phyloP scores from a whole-genome alignment of 164 flowering plant species.

The Warburgia ugandensis region DNA sequence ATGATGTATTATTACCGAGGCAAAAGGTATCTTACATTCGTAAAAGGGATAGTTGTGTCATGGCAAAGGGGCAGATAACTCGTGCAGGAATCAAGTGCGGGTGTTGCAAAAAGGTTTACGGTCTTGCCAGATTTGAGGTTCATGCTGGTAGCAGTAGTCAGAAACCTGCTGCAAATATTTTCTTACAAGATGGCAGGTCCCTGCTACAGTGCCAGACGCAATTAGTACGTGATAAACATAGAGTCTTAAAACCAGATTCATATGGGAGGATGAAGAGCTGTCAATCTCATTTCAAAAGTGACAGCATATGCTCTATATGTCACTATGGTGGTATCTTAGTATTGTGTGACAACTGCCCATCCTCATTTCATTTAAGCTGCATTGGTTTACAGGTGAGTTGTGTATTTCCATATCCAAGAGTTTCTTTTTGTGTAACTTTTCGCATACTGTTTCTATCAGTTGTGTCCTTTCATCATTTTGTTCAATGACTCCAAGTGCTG shows the following conservation, averaged over 20 bases:
- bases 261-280: slow-evolving; percentile 15
- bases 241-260: slow-evolving; percentile 7
- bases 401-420: too few species aligned
- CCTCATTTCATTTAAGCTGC: slow-evolving; percentile 70
- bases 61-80: slow-evolving; percentile 49
- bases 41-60: slow-evolving; percentile 14
- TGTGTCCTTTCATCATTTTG: too few species aligned
- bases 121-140: slow-evolving; percentile 41
- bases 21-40: slow-evolving; percentile 42
- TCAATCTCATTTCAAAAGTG: slow-evolving; percentile 25
- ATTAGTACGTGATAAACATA: slow-evolving; percentile 15
- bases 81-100: slow-evolving; percentile 75
- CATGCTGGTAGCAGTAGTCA: slow-evolving; percentile 57
- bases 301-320: slow-evolving; percentile 67
- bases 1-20: slow-evolving; percentile 53
- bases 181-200: slow-evolving; percentile 78
- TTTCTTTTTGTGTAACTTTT: too few species aligned
- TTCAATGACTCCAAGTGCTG: too few species aligned
- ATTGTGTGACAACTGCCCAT: slow-evolving; percentile 80
- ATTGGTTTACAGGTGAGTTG: slow-evolving; percentile 56
- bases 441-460: too few species aligned
- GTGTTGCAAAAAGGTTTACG: slow-evolving; percentile 57
- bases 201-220: slow-evolving; percentile 61
- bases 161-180: slow-evolving; percentile 54
- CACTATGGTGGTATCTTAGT: slow-evolving; percentile 73